Evolutionary conservation across 1,139 yeast genomes (phyloP), one percentile per base, ranked within the genome.

Genomic region (Nakaseomyces kungkrabaensis): DNA sequence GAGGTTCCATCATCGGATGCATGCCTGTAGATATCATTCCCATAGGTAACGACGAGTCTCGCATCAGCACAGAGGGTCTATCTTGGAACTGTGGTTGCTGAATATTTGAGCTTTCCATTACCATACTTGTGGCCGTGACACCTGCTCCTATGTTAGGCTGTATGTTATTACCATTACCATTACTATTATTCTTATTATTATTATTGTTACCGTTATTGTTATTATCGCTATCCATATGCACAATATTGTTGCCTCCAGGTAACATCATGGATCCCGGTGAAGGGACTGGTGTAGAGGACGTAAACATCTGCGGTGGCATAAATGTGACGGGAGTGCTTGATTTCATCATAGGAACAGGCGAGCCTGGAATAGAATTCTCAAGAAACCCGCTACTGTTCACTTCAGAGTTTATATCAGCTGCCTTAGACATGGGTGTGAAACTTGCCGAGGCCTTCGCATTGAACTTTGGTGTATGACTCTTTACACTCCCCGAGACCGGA

Each of bases 361-460:
- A 50, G n/a, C 38, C 46, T 26, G 42, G 38, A 9, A 45, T 26
- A n/a, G 51, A 26, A 27, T 43, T 47, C 11, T 38, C 42, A 17
- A 41, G 11, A 17, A 34, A 41, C 27, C 37, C 48, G 27, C 46
- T 33, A 8, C 42, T 34, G 17, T 27, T 37, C 24, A 29, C 31
- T 8, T 37, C 50, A 25, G 48, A 11, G 13, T 40, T 45, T 5
- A 27, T 5, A 17, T 41, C 44, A 4, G 44, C 43, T 6, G 43
- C 34, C 26, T 41, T 41, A 8, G 44, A 41, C 56, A 54, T 54
- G 24, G 68, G 68, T 1, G 67, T 65, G 37, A 65, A 65, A 45
- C 66, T 63, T n/a, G 66, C 65, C 5, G 68, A 63, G 11, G 54
- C 56, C 51, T 63, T 63, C 3, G 67, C 68, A 52, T 65, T 63